Evolutionary conservation across 2,329 filamentous ascomycete genomes (phyloP), one percentile per base, ranked within the genome.

Genomic region (Monilinia vaccinii-corymbosi): DNA sequence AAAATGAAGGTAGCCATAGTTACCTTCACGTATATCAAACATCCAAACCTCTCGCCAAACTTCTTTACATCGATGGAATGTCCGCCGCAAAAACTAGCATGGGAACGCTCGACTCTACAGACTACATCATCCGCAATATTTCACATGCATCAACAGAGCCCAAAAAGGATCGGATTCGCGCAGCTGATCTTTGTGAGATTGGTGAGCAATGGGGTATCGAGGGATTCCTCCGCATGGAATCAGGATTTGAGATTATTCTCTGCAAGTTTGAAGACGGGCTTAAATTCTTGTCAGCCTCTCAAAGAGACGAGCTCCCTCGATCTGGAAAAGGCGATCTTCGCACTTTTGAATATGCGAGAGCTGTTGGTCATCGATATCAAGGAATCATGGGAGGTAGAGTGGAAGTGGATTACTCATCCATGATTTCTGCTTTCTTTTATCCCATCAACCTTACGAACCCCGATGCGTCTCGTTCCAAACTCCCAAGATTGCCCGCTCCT

Each of bases 31-130:
- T 81, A 0, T 91, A 89, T 68, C 76, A 77, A 8, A 79, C 85
- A 3, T 79, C 74, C 1, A 77, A 81, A 16, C 74, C 80, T 5
- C 73, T 89, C 1, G 78, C 79, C 13, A 58, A 58, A n/a, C 74
- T 89, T 3, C 73, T 91, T 3, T 88, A 89, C 67, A 70, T 90
- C 18, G 88, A 91, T 68, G 87, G 87, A 4, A 84, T 86, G 76
- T 81, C 81, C 2, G 87, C 85, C 0, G 87, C 78, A 1, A 90
- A 90, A 65, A 82, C 81, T 0, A 53, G 68, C 1, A 82, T 84
- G 68, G 87, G 87, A 4, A 88, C 86, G 0, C 75, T 89, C 3
- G 87, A 90, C 67, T 78, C 81, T 0, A 85, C 89, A 66, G 86
- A 90, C 66, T 69, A 78, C 1, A 68, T 90, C 0, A 75, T 91